phyloP scores from a whole-genome alignment of 106 monocot genomes.

The Dendrobium huoshanense region DNA sequence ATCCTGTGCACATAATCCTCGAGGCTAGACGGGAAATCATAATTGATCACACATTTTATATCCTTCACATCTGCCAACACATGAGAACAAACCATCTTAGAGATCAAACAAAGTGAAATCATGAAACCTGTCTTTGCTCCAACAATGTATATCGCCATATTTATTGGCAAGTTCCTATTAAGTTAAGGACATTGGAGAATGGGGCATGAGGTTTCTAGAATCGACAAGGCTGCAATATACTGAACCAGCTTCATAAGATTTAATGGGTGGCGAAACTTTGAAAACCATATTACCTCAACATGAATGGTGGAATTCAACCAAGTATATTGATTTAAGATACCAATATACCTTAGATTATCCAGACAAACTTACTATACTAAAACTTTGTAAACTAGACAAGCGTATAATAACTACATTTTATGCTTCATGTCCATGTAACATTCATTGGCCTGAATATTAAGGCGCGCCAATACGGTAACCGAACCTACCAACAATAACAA shows the following conservation, averaged over 20 bases:
- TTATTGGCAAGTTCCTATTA: neutral
- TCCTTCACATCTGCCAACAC: conserved; percentile 88
- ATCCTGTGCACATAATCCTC: conserved; percentile 99
- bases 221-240: conserved; percentile 46
- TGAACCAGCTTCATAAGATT: conserved; percentile 63
- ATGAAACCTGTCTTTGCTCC: neutral
- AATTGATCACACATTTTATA: conserved; percentile 98
- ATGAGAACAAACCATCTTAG: conserved; percentile 6
- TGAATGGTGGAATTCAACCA: neutral
- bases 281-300: conserved; percentile 36
- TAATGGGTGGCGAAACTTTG: conserved; percentile 41
- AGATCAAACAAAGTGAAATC: neutral
- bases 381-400: neutral
- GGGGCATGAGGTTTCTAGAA: conserved; percentile 12
- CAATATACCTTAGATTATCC: neutral
- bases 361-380: neutral
- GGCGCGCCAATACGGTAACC: neutral
- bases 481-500: neutral
- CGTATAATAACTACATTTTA: neutral
- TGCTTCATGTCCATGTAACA: conserved; percentile 33
- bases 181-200: neutral
- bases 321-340: neutral
- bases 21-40: conserved; percentile 86
- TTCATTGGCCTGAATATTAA: conserved; percentile 17
- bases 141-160: too few species aligned